Conservation (phyloP, 176 grass and related monocot genomes). For the Musa itinerans region DNA sequence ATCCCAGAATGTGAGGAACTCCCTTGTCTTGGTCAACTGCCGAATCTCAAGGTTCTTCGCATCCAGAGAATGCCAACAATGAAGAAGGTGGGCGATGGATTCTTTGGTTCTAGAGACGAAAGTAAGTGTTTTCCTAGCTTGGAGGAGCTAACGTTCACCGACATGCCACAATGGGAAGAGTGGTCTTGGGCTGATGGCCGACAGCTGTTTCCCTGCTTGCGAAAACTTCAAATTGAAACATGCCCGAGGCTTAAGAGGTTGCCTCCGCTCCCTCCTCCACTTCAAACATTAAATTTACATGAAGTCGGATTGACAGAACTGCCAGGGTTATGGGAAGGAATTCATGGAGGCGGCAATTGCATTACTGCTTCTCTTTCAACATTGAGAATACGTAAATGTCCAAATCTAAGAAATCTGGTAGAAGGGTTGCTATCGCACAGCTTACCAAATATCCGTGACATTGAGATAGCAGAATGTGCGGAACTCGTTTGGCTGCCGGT, state of each 20-base stretch:
- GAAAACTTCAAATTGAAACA: neutral
- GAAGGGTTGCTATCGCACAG: too few species aligned
- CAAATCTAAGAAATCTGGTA: too few species aligned
- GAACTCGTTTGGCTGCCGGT: neutral
- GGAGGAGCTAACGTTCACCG: accelerated
- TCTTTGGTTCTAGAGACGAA: neutral
- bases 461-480: too few species aligned
- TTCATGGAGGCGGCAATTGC: too few species aligned
- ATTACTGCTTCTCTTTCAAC: too few species aligned
- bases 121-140: neutral
- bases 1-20: neutral
- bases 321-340: too few species aligned
- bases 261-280: neutral
- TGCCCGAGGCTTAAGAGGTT: slow-evolving; percentile 7
- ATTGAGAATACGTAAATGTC: too few species aligned
- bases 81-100: neutral
- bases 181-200: neutral
- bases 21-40: slow-evolving; percentile 2
- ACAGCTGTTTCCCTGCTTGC: neutral
- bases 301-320: too few species aligned
- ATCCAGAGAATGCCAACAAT: neutral
- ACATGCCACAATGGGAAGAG: neutral
- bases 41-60: neutral
- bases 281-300: too few species aligned
- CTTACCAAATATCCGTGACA: too few species aligned